phyloP scores from a whole-genome alignment of 2,329 filamentous ascomycete genomes.

The Neophaeococcomyces mojaviensis region DNA sequence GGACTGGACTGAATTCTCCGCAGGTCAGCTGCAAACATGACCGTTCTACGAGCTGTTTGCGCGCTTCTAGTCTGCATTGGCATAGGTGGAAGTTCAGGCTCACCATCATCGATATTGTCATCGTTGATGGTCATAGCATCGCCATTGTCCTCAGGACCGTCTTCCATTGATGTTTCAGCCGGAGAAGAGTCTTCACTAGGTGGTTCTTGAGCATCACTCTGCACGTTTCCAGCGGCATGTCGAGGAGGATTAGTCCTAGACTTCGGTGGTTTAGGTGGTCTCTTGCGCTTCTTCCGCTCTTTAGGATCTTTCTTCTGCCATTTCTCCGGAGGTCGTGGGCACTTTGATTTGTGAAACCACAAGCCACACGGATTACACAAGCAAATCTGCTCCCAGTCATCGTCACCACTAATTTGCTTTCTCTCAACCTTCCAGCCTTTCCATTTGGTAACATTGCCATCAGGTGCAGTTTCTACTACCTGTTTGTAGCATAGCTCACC shows the following conservation, averaged over 20 bases:
- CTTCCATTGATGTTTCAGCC: constrained; percentile 20
- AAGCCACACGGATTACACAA: constrained; percentile 95
- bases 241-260: constrained; percentile 27
- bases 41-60: constrained; percentile 25
- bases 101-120: constrained; percentile 29
- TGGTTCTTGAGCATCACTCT: constrained; percentile 23
- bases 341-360: constrained; percentile 84
- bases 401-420: constrained; percentile 57
- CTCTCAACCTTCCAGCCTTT: constrained; percentile 72
- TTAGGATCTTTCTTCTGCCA: constrained; percentile 62
- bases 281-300: constrained; percentile 33
- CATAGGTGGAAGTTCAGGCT: constrained; percentile 29
- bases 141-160: constrained; percentile 18
- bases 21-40: constrained; percentile 2
- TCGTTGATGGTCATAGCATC: constrained; percentile 29
- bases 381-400: constrained; percentile 61
- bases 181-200: constrained; percentile 32
- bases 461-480: constrained; percentile 54
- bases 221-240: constrained; percentile 22
- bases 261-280: constrained; percentile 25
- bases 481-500: constrained; percentile 69
- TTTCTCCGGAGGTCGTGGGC: constrained; percentile 71
- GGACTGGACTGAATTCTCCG: constrained; percentile 57
- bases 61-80: constrained; percentile 42
- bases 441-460: constrained; percentile 59